A percentile compares a stretch with the other conserved stretches of the same genome.
These are phyloP conservation scores for Yamadazyma laniorum DNA, from an alignment of 805 yeast genomes.

Conservation along the genomic window DNA sequence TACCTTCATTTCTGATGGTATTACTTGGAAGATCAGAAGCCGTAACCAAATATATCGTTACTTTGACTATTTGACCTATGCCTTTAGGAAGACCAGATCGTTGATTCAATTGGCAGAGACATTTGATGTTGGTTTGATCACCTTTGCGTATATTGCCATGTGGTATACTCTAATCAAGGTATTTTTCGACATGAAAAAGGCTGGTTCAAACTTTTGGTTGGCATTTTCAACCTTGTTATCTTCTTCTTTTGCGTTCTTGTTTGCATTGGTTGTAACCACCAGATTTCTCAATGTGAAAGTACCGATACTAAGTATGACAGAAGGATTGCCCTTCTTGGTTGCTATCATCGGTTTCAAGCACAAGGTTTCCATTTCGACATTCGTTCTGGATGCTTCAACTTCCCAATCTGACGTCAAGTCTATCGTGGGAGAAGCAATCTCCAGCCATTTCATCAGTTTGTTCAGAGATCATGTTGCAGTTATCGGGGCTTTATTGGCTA, in stretches of 20 bases:
- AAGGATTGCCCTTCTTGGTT: constrained; percentile 91
- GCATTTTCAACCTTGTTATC: constrained; percentile 75
- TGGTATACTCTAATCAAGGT: constrained; percentile 74
- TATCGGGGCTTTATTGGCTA: constrained; percentile 65
- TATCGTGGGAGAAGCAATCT: constrained; percentile 42
- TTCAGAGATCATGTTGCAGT: constrained; percentile 77
- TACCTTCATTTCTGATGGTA: constrained; percentile 38
- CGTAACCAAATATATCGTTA: constrained; percentile 56
- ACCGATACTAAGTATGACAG: constrained; percentile 72
- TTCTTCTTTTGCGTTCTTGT: constrained; percentile 78
- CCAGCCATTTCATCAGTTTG: constrained; percentile 47
- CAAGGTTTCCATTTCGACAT: constrained; percentile 68
- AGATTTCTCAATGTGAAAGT: constrained; percentile 57
- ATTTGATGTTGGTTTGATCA: constrained; percentile 77
- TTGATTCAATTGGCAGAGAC: constrained; percentile 72
- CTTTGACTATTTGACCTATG: constrained; percentile 47
- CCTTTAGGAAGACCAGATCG: constrained; percentile 39
- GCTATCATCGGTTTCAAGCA: constrained; percentile 90
- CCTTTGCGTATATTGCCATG: constrained; percentile 85
- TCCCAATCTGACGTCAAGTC: constrained; percentile 42
- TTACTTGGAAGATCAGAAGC: constrained; percentile 61
- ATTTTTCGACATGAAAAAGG: constrained; percentile 68
- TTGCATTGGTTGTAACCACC: constrained; percentile 65
- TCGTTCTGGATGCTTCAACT: constrained; percentile 46
- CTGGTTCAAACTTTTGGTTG: constrained; percentile 87